Evolutionary conservation across 2,329 filamentous ascomycete species (phyloP), one percentile per base, ranked within the genome.

Genomic region (Botryotinia calthae): DNA sequence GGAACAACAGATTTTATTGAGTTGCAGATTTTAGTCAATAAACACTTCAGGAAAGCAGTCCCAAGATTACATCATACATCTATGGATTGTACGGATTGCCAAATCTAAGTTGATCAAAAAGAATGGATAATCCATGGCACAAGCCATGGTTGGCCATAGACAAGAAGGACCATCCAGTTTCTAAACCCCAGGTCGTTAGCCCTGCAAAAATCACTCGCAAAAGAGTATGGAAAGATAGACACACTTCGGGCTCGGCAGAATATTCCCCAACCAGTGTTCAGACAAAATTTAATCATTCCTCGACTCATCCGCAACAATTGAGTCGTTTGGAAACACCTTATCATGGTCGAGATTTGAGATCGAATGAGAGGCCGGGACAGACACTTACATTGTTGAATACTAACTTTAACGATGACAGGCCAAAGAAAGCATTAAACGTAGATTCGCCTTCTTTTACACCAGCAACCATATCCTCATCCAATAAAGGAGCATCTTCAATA

Each of bases 381-480:
- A 16, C 16, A 7, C 28, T 12, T 56, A 40, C 65, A 68, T 28
- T 56, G n/a, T 64, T 12, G 22, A 62, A 64, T 48, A 42, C 63
- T 68, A 22, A 68, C 64, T 28, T 20, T 61, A 6, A 64, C 48
- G 54, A 70, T n/a, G 34, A 79, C 73, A 87, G 85, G 74, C 80
- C 85, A 37, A 94, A 93, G 82, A 96, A 94, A 82, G 86, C 91
- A 42, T 87, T 99, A 77, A 99, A 97, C 82, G 96, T 97, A 80
- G 96, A 98, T 79, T 98, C 96, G 14, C 95, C 96, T 20, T 93
- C 95, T 65, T 99, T 99, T 82, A 98, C 94, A 0, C 95, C 95
- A 9, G 85, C 88, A 22, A 84, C 81, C 73, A 78, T 86, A 61
- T 79, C 86, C 61, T 82, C 83, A 37, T 82, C 84, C 1, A 80